Conservation (phyloP, 1,284 basidiomycete genomes). For the Heterobasidion irregulare region DNA sequence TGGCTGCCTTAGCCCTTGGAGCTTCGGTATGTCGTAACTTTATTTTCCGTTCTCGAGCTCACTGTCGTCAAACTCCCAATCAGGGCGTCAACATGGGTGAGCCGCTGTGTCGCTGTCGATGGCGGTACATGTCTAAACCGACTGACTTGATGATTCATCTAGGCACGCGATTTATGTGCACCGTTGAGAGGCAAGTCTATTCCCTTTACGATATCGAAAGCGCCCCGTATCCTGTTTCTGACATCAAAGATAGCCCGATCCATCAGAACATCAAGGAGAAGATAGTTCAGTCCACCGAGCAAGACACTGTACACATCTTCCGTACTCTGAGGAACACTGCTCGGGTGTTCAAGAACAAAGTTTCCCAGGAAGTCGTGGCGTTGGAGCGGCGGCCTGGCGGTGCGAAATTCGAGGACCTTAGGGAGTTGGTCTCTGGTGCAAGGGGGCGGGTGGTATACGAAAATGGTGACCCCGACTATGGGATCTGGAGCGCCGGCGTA, state of each 20-base stretch:
- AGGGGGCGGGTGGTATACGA: conserved; percentile 80
- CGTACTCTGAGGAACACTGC: conserved; percentile 82
- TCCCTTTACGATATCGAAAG: conserved; percentile 3
- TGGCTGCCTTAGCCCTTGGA: conserved; percentile 76
- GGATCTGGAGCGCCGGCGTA: conserved; percentile 85
- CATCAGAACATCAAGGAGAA: conserved; percentile 88
- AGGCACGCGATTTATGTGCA: conserved; percentile 87
- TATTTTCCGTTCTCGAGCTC: not conserved
- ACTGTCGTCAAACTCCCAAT: not conserved
- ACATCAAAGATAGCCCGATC: conserved; percentile 53
- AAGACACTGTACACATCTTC: conserved; percentile 86
- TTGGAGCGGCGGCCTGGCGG: conserved; percentile 78
- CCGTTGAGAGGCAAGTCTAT: conserved; percentile 50
- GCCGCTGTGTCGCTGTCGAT: conserved; percentile 12
- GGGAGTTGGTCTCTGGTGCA: conserved; percentile 76
- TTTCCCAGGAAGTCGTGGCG: conserved; percentile 74
- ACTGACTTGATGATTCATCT: conserved; percentile 3
- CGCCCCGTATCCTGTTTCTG: not conserved
- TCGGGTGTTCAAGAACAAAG: conserved; percentile 83
- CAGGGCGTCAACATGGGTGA: conserved; percentile 83
- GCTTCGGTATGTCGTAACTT: conserved; percentile 37
- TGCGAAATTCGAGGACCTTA: conserved; percentile 83
- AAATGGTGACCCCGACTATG: conserved; percentile 77
- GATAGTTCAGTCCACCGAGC: conserved; percentile 79
- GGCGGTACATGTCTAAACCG: not conserved